phyloP scores from a whole-genome alignment of 345 rosid species.

The Eucalyptus brandiana region DNA sequence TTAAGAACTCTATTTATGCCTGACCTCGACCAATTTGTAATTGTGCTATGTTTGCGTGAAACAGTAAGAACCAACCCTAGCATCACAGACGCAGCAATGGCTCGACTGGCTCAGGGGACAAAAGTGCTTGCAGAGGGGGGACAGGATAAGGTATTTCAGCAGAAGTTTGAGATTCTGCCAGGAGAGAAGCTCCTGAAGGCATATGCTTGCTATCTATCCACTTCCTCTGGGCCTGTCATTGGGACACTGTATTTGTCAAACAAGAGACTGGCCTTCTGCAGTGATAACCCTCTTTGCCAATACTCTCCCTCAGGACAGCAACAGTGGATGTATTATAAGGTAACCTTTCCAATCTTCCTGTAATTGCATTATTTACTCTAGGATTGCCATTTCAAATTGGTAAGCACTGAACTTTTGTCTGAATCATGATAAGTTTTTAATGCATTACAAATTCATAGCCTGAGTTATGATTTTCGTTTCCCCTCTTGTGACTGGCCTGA shows the following conservation, averaged over 20 bases:
- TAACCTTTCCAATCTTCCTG: not conserved
- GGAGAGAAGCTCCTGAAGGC: conserved; percentile 70
- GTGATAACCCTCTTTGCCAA: conserved; percentile 47
- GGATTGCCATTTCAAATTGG: not conserved
- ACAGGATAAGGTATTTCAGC: conserved; percentile 60
- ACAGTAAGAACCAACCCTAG: conserved; percentile 64
- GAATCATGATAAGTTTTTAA: not conserved
- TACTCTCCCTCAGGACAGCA: conserved; percentile 35
- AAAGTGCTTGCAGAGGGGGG: conserved; percentile 76
- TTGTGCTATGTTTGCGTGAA: not conserved
- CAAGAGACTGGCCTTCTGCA: conserved; percentile 47
- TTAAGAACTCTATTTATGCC: not conserved
- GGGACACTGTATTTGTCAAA: conserved; percentile 70
- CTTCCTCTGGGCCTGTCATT: conserved; percentile 64
- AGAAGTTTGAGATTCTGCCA: conserved; percentile 34
- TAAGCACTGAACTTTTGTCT: not conserved
- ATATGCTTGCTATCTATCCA: conserved; percentile 70
- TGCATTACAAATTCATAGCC: not conserved
- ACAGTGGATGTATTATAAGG: conserved; percentile 68
- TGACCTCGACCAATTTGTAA: not conserved
- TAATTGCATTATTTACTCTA: not conserved
- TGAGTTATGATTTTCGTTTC: not conserved
- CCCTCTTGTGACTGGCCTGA: not conserved
- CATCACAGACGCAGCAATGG: conserved; percentile 70
- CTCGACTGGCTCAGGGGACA: conserved; percentile 70